phyloP scores from a whole-genome alignment of 805 yeast genomes.

The Schizosaccharomyces lindneri region DNA sequence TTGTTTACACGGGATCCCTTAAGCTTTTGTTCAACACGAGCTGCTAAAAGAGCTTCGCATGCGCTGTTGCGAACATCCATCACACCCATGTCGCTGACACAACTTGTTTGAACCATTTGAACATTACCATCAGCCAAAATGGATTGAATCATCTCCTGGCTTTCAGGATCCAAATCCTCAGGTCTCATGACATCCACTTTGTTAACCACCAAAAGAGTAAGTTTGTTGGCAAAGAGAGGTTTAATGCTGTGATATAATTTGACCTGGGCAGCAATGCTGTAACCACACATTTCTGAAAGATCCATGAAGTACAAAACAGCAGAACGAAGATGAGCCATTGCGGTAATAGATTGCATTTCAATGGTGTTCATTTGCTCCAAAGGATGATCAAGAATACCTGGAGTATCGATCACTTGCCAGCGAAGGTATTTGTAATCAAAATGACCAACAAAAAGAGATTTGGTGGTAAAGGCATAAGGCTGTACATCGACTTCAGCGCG shows the following conservation, averaged over 20 bases:
- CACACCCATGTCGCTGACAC: conserved; percentile 80
- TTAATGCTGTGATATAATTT: conserved; percentile 89
- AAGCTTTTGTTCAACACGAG: conserved; percentile 88
- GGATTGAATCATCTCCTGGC: conserved; percentile 43
- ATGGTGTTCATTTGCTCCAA: conserved; percentile 98
- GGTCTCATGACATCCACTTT: conserved; percentile 74
- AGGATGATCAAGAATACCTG: conserved; percentile 95
- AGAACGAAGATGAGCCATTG: conserved; percentile 92
- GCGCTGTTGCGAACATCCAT: conserved; percentile 93
- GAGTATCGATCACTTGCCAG: conserved; percentile 97
- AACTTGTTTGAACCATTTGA: conserved; percentile 78
- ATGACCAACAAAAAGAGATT: conserved; percentile 91
- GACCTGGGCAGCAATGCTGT: conserved; percentile 89
- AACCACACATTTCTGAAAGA: conserved; percentile 96
- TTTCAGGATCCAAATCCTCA: conserved; percentile 58
- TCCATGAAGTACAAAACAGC: conserved; percentile 96
- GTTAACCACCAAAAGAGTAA: conserved; percentile 85
- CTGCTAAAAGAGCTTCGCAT: conserved; percentile 83
- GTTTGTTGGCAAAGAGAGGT: conserved; percentile 89
- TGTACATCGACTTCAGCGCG: conserved; percentile 98
- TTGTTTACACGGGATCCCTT: conserved; percentile 71
- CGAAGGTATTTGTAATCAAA: conserved; percentile 93
- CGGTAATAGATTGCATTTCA: conserved; percentile 97
- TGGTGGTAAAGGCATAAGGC: conserved; percentile 97
- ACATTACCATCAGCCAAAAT: conserved; percentile 37